phyloP scores from a whole-genome alignment of 306 rosid species.

The Glycine tomentella region DNA sequence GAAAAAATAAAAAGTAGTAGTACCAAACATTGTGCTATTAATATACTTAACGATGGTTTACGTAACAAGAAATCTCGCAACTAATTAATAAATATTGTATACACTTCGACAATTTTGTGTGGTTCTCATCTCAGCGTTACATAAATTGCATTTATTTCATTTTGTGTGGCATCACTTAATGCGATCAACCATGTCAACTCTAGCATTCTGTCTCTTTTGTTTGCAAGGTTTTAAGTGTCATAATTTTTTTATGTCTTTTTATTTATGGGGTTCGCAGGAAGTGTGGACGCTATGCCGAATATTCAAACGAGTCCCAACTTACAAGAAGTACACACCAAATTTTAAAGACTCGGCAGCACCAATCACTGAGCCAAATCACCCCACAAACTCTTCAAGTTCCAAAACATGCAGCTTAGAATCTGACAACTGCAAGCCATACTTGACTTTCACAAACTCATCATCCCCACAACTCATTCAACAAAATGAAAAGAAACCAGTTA shows the following conservation, averaged over 20 bases:
- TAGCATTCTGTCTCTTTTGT: no score
- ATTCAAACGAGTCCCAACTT: constrained; percentile 73
- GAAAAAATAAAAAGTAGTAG: no score
- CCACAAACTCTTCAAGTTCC: constrained; percentile 57
- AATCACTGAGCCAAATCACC: constrained; percentile 7
- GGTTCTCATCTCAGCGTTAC: neutral
- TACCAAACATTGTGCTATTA: no score
- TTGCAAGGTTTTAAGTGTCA: neutral
- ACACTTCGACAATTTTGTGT: neutral
- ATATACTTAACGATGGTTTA: neutral
- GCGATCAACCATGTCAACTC: constrained; percentile 7
- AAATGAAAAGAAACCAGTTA: constrained; percentile 47
- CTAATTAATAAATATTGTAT: no score
- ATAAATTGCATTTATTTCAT: neutral
- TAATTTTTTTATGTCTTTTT: neutral
- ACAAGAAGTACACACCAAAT: constrained; percentile 62
- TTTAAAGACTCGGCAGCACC: constrained; percentile 45
- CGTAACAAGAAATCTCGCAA: neutral
- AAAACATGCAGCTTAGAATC: constrained; percentile 69
- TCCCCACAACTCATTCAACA: constrained; percentile 33
- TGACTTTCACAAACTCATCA: constrained; percentile 50
- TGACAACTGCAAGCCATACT: constrained; percentile 47
- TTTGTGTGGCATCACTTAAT: neutral
- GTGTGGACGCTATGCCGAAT: constrained; percentile 94
- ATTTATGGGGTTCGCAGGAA: constrained; percentile 62